Conservation (phyloP, 2,329 filamentous ascomycete species). For the Microcera coccophila region DNA sequence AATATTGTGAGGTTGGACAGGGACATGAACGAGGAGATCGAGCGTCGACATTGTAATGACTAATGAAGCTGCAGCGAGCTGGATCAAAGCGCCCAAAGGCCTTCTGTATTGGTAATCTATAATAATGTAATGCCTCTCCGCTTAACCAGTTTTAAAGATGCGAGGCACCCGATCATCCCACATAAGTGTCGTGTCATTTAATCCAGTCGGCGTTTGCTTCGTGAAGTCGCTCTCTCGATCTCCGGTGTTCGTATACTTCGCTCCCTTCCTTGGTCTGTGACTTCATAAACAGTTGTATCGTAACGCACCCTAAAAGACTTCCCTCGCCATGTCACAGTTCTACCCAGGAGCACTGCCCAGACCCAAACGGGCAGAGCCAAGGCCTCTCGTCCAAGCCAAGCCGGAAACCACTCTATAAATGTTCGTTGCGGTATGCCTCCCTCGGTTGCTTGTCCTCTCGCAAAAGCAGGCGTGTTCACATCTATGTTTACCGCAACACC, state of each 20-base stretch:
- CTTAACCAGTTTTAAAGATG: too few relatives aligned
- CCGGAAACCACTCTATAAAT: conserved; percentile 68
- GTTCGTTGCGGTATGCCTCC: conserved; percentile 47
- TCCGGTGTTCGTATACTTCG: conserved; percentile 19
- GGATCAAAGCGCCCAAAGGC: too few relatives aligned
- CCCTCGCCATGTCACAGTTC: conserved; percentile 83
- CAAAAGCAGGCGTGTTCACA: conserved; percentile 70
- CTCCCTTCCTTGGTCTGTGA: conserved; percentile 14
- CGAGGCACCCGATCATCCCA: too few relatives aligned
- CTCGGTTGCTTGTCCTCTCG: conserved; percentile 41
- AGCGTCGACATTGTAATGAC: too few relatives aligned
- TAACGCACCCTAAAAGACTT: conserved; percentile 75
- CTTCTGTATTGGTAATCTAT: too few relatives aligned
- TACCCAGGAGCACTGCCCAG: conserved; percentile 84
- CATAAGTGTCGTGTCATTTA: conserved; percentile 5
- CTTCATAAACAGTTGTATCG: conserved; percentile 70
- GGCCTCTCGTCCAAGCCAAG: conserved; percentile 81
- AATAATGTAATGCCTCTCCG: too few relatives aligned
- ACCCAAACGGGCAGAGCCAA: conserved; percentile 86
- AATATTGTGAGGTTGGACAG: too few relatives aligned
- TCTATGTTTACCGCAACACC: conserved; percentile 68
- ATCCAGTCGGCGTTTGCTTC: conserved; percentile 24
- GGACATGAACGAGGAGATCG: too few relatives aligned
- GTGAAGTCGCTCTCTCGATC: conserved; percentile 22
- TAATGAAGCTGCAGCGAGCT: too few relatives aligned